Conservation (phyloP, 768 basidiomycete genomes). For the Boletus huronensis region DNA sequence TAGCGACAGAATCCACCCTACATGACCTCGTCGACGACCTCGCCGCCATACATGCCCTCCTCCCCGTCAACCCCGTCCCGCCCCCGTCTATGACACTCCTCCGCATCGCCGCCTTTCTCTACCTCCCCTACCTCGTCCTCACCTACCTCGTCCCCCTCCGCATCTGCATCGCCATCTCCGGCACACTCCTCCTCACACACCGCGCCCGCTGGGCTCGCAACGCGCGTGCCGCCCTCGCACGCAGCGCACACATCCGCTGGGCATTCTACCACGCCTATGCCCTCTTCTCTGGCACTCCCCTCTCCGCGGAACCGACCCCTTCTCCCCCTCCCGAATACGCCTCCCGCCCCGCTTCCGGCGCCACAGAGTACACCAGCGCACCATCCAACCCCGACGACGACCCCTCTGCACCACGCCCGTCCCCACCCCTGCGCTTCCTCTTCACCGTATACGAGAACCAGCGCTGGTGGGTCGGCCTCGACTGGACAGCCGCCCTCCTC, state of each 20-base stretch:
- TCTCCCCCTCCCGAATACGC: slow-evolving; percentile 31
- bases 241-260: slow-evolving; percentile 70
- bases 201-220: slow-evolving; percentile 65
- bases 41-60: slow-evolving; percentile 55
- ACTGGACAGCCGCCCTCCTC: slow-evolving; percentile 91
- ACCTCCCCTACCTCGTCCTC: slow-evolving; percentile 63
- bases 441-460: slow-evolving; percentile 95
- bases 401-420: slow-evolving; percentile 19
- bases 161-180: slow-evolving; percentile 55
- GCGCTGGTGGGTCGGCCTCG: slow-evolving; percentile 96
- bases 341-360: slow-evolving; percentile 24
- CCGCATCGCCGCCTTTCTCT: slow-evolving; percentile 55
- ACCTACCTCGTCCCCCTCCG: slow-evolving; percentile 61
- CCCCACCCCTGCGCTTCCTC: slow-evolving; percentile 58
- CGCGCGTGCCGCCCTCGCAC: slow-evolving; percentile 52
- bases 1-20: slow-evolving; percentile 54
- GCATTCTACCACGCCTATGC: slow-evolving; percentile 49
- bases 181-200: slow-evolving; percentile 57
- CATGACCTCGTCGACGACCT: slow-evolving; percentile 62
- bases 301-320: slow-evolving; percentile 38
- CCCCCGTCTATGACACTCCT: slow-evolving; percentile 38
- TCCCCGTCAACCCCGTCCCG: slow-evolving; percentile 40
- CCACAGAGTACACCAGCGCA: slow-evolving; percentile 17
- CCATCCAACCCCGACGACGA: slow-evolving; percentile 11
- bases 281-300: slow-evolving; percentile 51